Base-by-base conservation (phyloP, 495 filamentous ascomycete genomes). In the Patellaria atrata region DNA sequence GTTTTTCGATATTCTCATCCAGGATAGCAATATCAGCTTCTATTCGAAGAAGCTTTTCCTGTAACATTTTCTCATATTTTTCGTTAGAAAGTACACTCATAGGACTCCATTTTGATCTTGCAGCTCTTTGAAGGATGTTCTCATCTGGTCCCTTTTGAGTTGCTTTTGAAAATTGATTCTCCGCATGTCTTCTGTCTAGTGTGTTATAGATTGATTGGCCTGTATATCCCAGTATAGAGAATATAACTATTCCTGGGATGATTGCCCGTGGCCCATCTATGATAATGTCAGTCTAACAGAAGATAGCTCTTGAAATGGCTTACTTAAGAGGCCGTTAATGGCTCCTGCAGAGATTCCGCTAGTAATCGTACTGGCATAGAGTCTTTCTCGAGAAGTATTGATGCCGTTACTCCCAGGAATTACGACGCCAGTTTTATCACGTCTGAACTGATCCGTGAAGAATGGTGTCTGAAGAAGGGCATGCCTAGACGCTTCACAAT, bases 21-120 rank as follows among this genome's bases (percentile, higher is more conserved):
- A 93, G 55, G 21, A 94, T 45, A 0, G 87, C 78, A 44, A 94
- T 81, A 38, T 94, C 82, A 7, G 75, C 82, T 43, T 94, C 75
- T 9, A 94, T 58, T 29, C 68, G 65, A 5, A 97, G 56, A 14
- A 92, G 42, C 54, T 78, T 82, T 51, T 91, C 82, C 46, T 70
- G 63, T 23, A 94, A 53, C 46, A 83, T 79, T 5, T 62, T 58
- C 40, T 67, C 70, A 44, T 94, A 97, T 19, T 94, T 78, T 32
- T 79, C 64, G 48, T 94, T 75, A 0, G 74, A 76, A 14, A 97
- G 54, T 9, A 61, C 62, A 33, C 68, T 82, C 38, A 94, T 54
- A 2, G 87, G 89, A 48, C 78, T 84, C 77, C 77, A 94, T 61
- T 73, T 81, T 8, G 77, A 80, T 28, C 67, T 60, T 1, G 69